Evolutionary conservation across 768 basidiomycete species (phyloP).

Genomic region (Pholiota conissans): DNA sequence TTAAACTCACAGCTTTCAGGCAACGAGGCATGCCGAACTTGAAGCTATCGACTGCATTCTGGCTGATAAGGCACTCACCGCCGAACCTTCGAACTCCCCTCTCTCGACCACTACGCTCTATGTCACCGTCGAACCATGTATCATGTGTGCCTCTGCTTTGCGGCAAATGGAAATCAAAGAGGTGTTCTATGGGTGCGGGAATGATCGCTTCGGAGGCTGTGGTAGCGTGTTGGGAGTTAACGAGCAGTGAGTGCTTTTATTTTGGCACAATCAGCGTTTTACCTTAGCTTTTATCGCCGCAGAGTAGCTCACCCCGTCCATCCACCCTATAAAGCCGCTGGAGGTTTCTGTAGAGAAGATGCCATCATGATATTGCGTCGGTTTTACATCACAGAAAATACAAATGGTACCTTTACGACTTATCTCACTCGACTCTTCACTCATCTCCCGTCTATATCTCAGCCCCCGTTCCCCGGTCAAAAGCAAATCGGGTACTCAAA

Average conservation of each 20-base stretch:
- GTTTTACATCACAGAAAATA: conserved; percentile 93
- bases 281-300: neutral
- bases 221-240: conserved; percentile 93
- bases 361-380: conserved; percentile 84
- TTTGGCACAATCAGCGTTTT: neutral
- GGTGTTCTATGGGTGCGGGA: conserved; percentile 92
- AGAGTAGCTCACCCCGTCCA: conserved; percentile 76
- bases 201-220: conserved; percentile 96
- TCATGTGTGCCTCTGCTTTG: conserved; percentile 97
- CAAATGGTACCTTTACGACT: conserved; percentile 59
- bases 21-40: conserved; percentile 95
- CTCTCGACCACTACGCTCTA: conserved; percentile 84
- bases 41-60: conserved; percentile 94
- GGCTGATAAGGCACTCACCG: conserved; percentile 57
- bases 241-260: conserved; percentile 47
- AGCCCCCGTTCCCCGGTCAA: conserved; percentile 93
- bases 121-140: conserved; percentile 98
- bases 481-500: conserved; percentile 82
- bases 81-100: conserved; percentile 52
- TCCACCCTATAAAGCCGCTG: conserved; percentile 69
- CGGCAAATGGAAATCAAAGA: conserved; percentile 89
- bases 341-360: conserved; percentile 78
- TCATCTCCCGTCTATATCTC: conserved; percentile 14
- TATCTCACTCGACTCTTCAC: conserved; percentile 6
- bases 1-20: conserved; percentile 44